Percentiles rank a stretch among this genome's conserved stretches.
phyloP scores from a whole-genome alignment of 495 filamentous ascomycete genomes.

The Evansstolkia leycettana region DNA sequence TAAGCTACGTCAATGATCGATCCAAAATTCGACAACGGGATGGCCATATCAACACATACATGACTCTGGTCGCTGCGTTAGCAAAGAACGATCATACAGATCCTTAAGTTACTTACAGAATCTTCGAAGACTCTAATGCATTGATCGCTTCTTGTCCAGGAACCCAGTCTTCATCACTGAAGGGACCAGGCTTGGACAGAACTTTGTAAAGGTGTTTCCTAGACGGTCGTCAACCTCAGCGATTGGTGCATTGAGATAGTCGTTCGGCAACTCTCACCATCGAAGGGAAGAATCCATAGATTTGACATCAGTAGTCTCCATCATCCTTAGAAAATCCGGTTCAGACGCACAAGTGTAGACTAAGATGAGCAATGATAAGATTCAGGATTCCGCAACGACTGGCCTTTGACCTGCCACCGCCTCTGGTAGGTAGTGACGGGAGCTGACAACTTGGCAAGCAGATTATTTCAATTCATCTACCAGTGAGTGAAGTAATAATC shows the following conservation, averaged over 20 bases:
- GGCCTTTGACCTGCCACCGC: too few species aligned
- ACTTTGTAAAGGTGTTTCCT: constrained; percentile 77
- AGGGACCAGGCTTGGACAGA: constrained; percentile 63
- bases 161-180: constrained; percentile 56
- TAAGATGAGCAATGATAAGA: too few species aligned
- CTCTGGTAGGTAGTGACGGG: too few species aligned
- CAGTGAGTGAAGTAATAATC: too few species aligned
- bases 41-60: constrained; percentile 25
- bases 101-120: constrained; percentile 43
- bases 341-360: too few species aligned
- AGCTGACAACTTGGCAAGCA: too few species aligned
- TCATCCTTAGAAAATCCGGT: not conserved
- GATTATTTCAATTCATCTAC: too few species aligned
- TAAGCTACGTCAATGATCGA: constrained; percentile 23
- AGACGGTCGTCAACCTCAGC: constrained; percentile 8
- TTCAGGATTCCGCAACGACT: too few species aligned
- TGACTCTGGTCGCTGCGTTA: constrained; percentile 24
- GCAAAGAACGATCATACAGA: too few species aligned
- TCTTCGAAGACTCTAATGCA: constrained; percentile 50
- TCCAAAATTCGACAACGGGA: not conserved
- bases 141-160: constrained; percentile 51
- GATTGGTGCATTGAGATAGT: not conserved
- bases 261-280: constrained; percentile 7
- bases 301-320: not conserved
- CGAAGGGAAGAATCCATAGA: constrained; percentile 6